Evolutionary conservation across 176 grass and related monocot genomes (phyloP).

Genomic region (Luzula sylvatica): DNA sequence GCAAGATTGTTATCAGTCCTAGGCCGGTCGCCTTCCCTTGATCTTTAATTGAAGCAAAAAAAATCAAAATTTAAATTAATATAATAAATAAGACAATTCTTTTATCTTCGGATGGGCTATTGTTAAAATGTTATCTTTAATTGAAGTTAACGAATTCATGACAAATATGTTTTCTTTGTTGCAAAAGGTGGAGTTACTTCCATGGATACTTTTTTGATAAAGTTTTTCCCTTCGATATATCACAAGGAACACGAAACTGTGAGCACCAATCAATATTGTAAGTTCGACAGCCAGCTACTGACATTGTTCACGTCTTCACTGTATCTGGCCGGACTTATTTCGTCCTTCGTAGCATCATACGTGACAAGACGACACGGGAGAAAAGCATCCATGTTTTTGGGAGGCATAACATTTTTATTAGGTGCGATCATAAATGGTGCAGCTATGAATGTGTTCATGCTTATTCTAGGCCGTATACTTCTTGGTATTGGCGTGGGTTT

Average conservation of each 20-base stretch:
- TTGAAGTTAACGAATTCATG: constrained; percentile 7
- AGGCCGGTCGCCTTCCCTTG: too few species aligned
- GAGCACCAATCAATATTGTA: constrained; percentile 8
- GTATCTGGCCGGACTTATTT: constrained; percentile 7
- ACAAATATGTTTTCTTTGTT: background rate
- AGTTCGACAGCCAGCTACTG: constrained; percentile 19
- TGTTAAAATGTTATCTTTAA: too few species aligned
- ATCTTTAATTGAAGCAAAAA: too few species aligned
- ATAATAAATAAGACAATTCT: too few species aligned
- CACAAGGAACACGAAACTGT: constrained; percentile 2
- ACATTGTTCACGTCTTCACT: constrained; percentile 17
- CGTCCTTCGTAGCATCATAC: constrained; percentile 2
- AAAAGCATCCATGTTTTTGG: constrained; percentile 9
- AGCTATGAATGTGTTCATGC: constrained; percentile 14
- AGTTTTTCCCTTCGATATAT: constrained; percentile 16
- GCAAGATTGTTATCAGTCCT: too few species aligned
- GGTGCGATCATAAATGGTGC: constrained; percentile 6
- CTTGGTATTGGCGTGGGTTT: constrained; percentile 15
- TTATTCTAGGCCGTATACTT: constrained; percentile 18
- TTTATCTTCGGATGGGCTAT: too few species aligned
- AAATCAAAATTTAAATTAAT: too few species aligned
- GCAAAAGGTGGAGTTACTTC: constrained; percentile 14
- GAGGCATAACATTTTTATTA: constrained; percentile 14
- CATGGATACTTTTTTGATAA: constrained; percentile 14
- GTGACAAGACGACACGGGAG: constrained; percentile 1